These are phyloP conservation scores for Mycena maculata DNA, from an alignment of 768 basidiomycete genomes.

Conservation along the genomic window DNA sequence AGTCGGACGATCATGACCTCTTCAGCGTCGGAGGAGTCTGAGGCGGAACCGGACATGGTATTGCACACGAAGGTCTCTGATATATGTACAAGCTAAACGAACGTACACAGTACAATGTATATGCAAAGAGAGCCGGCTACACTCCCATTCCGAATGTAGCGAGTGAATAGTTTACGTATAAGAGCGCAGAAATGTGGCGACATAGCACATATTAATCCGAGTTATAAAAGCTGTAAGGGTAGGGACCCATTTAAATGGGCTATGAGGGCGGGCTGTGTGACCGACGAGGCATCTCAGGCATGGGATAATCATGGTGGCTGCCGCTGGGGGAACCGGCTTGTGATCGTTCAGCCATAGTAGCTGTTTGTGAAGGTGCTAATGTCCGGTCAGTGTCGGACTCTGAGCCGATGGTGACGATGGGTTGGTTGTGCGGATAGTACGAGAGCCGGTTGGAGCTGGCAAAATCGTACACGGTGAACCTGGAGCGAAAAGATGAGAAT, in stretches of 20 bases:
- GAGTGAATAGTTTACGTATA: slow-evolving; percentile 25
- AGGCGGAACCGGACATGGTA: slow-evolving; percentile 23
- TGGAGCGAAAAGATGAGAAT: slow-evolving; percentile 45
- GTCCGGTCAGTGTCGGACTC: slow-evolving; percentile 58
- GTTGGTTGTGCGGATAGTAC: slow-evolving; percentile 90
- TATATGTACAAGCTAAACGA: slow-evolving; percentile 9
- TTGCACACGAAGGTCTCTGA: background rate
- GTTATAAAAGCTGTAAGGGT: slow-evolving; percentile 30
- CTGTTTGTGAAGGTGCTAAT: slow-evolving; percentile 54
- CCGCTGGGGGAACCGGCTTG: slow-evolving; percentile 57
- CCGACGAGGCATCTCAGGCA: slow-evolving; percentile 26
- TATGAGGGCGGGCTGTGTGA: slow-evolving; percentile 20
- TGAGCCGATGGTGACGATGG: slow-evolving; percentile 55
- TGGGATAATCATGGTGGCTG: slow-evolving; percentile 42
- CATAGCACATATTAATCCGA: slow-evolving; percentile 25
- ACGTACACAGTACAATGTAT: slow-evolving; percentile 25
- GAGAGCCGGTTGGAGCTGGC: slow-evolving; percentile 76
- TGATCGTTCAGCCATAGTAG: slow-evolving; percentile 62
- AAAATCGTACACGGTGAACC: slow-evolving; percentile 93
- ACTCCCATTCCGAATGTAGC: slow-evolving; percentile 22
- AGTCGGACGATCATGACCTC: slow-evolving; percentile 47
- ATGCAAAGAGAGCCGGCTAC: slow-evolving; percentile 23
- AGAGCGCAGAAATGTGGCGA: slow-evolving; percentile 6
- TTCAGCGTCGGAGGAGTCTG: slow-evolving; percentile 27
- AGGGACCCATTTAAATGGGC: background rate